These are phyloP conservation scores for Phytopythium oedochilum DNA, from an alignment of 352 stramenopile species.

Conservation along the genomic window DNA sequence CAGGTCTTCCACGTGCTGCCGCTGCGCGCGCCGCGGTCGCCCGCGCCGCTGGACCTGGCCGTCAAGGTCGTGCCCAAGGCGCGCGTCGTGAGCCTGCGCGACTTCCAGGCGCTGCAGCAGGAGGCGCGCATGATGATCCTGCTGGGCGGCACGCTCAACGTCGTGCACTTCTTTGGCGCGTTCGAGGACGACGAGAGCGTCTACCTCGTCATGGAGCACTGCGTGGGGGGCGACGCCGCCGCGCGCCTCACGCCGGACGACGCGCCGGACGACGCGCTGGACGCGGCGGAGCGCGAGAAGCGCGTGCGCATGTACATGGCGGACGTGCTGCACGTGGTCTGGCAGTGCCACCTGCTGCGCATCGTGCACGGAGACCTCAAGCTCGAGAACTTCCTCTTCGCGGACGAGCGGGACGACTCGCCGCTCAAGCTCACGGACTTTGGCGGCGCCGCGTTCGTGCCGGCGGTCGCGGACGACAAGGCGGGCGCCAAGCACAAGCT, in stretches of 20 bases:
- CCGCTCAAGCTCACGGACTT: slow-evolving; percentile 81
- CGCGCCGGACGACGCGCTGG: background rate
- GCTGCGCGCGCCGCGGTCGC: background rate
- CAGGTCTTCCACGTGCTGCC: slow-evolving; percentile 53
- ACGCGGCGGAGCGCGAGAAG: slow-evolving; percentile 19
- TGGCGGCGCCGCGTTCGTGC: slow-evolving; percentile 56
- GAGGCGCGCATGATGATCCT: slow-evolving; percentile 76
- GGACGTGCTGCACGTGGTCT: slow-evolving; percentile 76
- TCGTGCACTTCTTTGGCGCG: slow-evolving; percentile 78
- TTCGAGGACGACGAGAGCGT: slow-evolving; percentile 73
- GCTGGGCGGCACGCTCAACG: slow-evolving; percentile 71
- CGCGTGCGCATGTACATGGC: slow-evolving; percentile 60
- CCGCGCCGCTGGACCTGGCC: slow-evolving; percentile 40
- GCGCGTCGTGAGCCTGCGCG: slow-evolving; percentile 45
- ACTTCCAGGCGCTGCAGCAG: slow-evolving; percentile 64
- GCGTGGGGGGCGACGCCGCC: slow-evolving; percentile 58
- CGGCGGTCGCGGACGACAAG: slow-evolving; percentile 14
- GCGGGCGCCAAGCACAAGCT: slow-evolving; percentile 17
- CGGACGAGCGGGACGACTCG: slow-evolving; percentile 45
- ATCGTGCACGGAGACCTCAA: slow-evolving; percentile 78
- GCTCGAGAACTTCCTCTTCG: slow-evolving; percentile 81
- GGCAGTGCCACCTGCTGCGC: slow-evolving; percentile 68
- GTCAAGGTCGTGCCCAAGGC: slow-evolving; percentile 78
- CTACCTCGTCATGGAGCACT: slow-evolving; percentile 81
- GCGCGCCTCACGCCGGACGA: slow-evolving; percentile 19